These are phyloP conservation scores for Rosa rugosa DNA, from an alignment of 306 rosid species.

Conservation along the genomic window DNA sequence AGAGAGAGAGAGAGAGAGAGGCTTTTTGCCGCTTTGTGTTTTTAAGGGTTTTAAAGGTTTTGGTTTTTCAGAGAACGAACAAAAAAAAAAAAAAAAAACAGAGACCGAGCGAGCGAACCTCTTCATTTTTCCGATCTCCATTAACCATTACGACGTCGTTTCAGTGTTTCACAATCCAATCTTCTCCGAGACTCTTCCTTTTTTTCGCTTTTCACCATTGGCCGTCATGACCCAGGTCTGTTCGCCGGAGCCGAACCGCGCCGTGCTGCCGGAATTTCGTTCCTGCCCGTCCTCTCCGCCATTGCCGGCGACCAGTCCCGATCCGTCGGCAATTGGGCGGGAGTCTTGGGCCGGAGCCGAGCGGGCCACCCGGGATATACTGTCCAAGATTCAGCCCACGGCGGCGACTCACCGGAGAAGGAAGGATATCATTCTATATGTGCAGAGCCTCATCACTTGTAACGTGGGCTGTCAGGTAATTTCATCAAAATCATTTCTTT, in stretches of 20 bases:
- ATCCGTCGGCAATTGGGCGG: conserved; percentile 7
- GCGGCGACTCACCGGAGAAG: conserved; percentile 34
- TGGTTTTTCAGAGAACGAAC: not conserved
- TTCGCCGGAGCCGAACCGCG: conserved; percentile 19
- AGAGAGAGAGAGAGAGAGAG: too few species aligned
- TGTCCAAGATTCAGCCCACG: conserved; percentile 42
- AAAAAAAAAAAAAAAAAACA: not conserved
- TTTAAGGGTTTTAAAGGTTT: not conserved
- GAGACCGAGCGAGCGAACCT: not conserved
- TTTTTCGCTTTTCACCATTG: not conserved
- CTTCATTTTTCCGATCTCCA: not conserved
- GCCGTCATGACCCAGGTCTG: conserved; percentile 18
- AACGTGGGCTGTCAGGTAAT: conserved; percentile 39
- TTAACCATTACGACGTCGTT: conserved; percentile 10
- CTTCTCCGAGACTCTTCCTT: too few species aligned
- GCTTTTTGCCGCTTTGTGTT: not conserved
- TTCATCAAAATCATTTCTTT: not conserved
- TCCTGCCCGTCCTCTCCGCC: conserved; percentile 12
- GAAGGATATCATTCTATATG: conserved; percentile 32
- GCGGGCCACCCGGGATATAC: conserved; percentile 11
- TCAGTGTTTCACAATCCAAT: not conserved
- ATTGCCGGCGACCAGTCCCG: conserved; percentile 24
- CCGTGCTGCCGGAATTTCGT: not conserved
- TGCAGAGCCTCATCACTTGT: conserved; percentile 30
- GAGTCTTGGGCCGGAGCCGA: conserved; percentile 42